Evolutionary conservation across 129 eudicot species (phyloP).

Genomic region (Sambucus nigra): DNA sequence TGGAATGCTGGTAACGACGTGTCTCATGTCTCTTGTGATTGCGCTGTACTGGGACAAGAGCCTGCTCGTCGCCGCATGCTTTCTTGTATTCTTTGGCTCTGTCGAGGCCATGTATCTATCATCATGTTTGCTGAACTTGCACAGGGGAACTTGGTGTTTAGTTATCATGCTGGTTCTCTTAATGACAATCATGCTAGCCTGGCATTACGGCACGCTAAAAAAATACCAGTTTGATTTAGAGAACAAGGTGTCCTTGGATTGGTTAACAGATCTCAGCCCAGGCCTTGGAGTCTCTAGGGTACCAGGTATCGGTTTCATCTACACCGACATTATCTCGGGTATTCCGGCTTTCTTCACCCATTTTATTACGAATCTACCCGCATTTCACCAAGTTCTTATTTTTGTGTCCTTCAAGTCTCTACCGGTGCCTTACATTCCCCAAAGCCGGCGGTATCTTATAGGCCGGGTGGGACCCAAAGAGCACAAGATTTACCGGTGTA

Average conservation of each 20-base stretch:
- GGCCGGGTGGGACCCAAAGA: slow-evolving; percentile 77
- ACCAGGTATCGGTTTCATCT: slow-evolving; percentile 77
- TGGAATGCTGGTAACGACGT: slow-evolving; percentile 75
- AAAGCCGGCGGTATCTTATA: slow-evolving; percentile 53
- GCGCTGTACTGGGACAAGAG: slow-evolving; percentile 66
- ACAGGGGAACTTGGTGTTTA: slow-evolving; percentile 70
- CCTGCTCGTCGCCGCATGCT: slow-evolving; percentile 39
- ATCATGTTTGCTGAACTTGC: slow-evolving; percentile 47
- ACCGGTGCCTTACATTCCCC: slow-evolving; percentile 62
- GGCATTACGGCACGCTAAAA: slow-evolving; percentile 83
- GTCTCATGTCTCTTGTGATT: slow-evolving; percentile 67
- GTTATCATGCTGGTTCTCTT: slow-evolving; percentile 38
- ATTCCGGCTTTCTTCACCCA: slow-evolving; percentile 88
- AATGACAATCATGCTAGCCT: slow-evolving; percentile 54
- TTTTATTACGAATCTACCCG: slow-evolving; percentile 75
- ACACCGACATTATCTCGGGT: slow-evolving; percentile 66
- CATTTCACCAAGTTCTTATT: slow-evolving; percentile 71
- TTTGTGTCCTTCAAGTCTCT: slow-evolving; percentile 67
- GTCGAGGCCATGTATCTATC: slow-evolving; percentile 64
- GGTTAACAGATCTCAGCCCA: slow-evolving; percentile 65
- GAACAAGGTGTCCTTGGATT: slow-evolving; percentile 71
- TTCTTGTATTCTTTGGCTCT: slow-evolving; percentile 64
- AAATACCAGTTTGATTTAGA: slow-evolving; percentile 67
- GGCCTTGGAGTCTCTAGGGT: slow-evolving; percentile 64
- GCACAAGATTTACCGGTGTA: slow-evolving; percentile 60